phyloP scores from a whole-genome alignment of 2,329 filamentous ascomycete species.

The Aspergillus ruber region DNA sequence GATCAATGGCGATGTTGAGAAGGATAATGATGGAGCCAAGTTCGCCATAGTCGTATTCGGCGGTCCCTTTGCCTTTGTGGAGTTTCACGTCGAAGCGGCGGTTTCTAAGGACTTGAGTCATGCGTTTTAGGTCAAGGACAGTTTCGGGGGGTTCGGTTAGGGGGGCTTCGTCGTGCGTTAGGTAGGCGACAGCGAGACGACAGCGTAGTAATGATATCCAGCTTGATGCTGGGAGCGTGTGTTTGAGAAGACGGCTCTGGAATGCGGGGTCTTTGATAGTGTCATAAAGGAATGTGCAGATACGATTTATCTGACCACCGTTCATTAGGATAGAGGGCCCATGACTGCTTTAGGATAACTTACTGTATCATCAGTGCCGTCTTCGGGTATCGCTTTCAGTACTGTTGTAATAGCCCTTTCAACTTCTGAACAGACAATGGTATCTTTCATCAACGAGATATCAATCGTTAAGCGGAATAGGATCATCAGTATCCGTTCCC shows the following conservation, averaged over 20 bases:
- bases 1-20: constrained; percentile 69
- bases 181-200: constrained; percentile 33
- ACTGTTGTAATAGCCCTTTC: constrained; percentile 28
- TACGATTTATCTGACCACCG: constrained; percentile 19
- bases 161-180: constrained; percentile 21
- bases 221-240: constrained; percentile 33
- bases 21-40: constrained; percentile 61
- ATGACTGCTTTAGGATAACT: background rate
- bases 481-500: constrained; percentile 24
- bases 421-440: constrained; percentile 23
- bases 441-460: constrained; percentile 23
- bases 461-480: constrained; percentile 34
- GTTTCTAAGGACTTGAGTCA: constrained; percentile 23
- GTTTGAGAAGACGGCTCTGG: constrained; percentile 34
- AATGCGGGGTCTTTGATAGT: constrained; percentile 34
- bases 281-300: constrained; percentile 21
- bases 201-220: constrained; percentile 35
- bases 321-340: constrained; percentile 7
- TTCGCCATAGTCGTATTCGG: constrained; percentile 55
- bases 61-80: constrained; percentile 14
- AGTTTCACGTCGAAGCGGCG: constrained; percentile 26
- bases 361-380: constrained; percentile 18
- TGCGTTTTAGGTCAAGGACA: constrained; percentile 24
- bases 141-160: constrained; percentile 20
- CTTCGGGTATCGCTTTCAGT: constrained; percentile 19